Percentiles rank a stretch among this genome's conserved stretches.
Conservation (phyloP, 108 stramenopile species). For the Fistulifera solaris region DNA sequence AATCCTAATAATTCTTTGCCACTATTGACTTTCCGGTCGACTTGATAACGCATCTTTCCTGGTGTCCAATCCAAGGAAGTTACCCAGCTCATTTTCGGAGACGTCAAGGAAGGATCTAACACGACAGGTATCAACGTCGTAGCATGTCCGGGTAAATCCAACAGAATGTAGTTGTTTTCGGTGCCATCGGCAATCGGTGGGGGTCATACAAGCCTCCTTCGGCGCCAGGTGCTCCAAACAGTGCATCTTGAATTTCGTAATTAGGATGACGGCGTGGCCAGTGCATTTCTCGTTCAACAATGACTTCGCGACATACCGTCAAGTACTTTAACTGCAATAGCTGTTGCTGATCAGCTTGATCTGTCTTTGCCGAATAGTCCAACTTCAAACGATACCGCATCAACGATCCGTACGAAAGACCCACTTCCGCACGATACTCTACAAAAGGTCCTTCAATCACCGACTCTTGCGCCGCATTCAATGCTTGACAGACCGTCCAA, state of each 20-base stretch:
- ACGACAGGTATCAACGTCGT: slow-evolving; percentile 63
- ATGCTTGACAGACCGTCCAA: slow-evolving; percentile 58
- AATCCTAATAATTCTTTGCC: slow-evolving; percentile 57
- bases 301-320: slow-evolving; percentile 75
- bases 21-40: slow-evolving; percentile 67
- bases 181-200: slow-evolving; percentile 70
- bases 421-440: slow-evolving; percentile 69
- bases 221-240: slow-evolving; percentile 76
- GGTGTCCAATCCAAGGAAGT: slow-evolving; percentile 84
- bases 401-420: slow-evolving; percentile 36
- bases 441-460: slow-evolving; percentile 46
- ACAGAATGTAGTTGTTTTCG: slow-evolving; percentile 56
- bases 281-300: slow-evolving; percentile 17
- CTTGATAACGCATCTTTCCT: slow-evolving; percentile 69
- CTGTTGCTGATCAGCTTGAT: slow-evolving; percentile 19
- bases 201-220: slow-evolving; percentile 80
- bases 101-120: slow-evolving; percentile 54
- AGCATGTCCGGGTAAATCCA: slow-evolving; percentile 78
- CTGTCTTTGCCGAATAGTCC: slow-evolving; percentile 44
- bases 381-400: slow-evolving; percentile 75
- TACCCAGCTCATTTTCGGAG: slow-evolving; percentile 51
- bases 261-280: slow-evolving; percentile 38
- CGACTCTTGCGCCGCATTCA: slow-evolving; percentile 20
- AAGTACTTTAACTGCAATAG: slow-evolving; percentile 61
- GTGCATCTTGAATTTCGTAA: slow-evolving; percentile 21